Evolutionary conservation across 1,284 basidiomycete genomes (phyloP), one percentile per base, ranked within the genome.

Genomic region (Quambalaria eucalypti): DNA sequence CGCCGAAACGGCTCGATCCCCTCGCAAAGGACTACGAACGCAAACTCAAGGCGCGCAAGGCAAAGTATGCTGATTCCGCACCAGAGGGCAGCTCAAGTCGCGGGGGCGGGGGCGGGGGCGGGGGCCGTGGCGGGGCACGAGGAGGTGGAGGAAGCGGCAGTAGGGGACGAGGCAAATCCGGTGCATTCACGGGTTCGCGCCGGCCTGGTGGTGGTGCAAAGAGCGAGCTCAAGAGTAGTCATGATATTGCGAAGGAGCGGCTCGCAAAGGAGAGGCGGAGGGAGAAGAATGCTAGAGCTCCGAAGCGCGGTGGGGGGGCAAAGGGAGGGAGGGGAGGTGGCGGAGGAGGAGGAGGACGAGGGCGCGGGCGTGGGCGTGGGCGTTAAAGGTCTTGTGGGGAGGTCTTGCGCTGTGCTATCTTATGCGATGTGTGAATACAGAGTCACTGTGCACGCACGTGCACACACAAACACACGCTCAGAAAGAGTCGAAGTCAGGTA

Each of bases 211-310:
- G n/a, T n/a, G n/a, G n/a, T n/a, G 82, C 87, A 66, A 88, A 84
- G 76, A 85, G 76, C 52, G 88, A 90, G 76, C 82, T 90, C 72
- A 90, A 87, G 78, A 85, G 82, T 0, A 84, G 83, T 33, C 87
- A 88, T 50, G 86, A 90, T 72, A 90, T 93, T 61, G 82, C 87
- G 56, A 90, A 86, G 73, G 78, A 81, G 28, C 81, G 89, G 58
- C 83, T 83, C 69, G 51, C 70, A 62, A 67, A 78, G 69, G 84
- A 87, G 64, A 82, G 81, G 57, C 82, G 80, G 65, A 83, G 79
- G 71, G 82, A 81, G 23, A 89, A 87, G 79, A 90, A 89, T 71
- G 86, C 87, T 23, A 80, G 88, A 26, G 83, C 85, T 9, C 60
- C 64, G 14, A 33, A 40, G n/a, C 33, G 52, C 3, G 30, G 53